Evolutionary conservation across 2,329 filamentous ascomycete species (phyloP).

Genomic region (Passalora sequoiae): DNA sequence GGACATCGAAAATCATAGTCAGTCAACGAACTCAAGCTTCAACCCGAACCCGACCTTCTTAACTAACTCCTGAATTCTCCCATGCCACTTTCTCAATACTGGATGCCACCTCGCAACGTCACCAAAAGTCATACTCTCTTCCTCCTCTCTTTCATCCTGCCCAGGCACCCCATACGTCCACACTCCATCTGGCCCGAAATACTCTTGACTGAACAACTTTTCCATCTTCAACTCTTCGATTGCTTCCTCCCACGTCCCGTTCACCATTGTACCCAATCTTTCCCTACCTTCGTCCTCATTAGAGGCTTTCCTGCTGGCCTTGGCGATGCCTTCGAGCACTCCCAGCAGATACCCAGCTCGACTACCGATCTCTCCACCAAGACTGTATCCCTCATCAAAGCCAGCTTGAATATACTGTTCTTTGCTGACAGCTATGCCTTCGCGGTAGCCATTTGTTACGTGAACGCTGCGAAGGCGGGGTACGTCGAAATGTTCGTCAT

Average conservation of each 20-base stretch:
- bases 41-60: slow-evolving; percentile 7
- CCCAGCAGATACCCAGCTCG: slow-evolving; percentile 71
- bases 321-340: slow-evolving; percentile 64
- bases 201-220: slow-evolving; percentile 60
- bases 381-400: slow-evolving; percentile 83
- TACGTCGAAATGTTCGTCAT: slow-evolving; percentile 57
- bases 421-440: slow-evolving; percentile 76
- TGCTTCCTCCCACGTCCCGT: slow-evolving; percentile 30
- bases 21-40: too few species aligned
- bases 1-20: too few species aligned
- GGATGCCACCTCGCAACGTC: slow-evolving; percentile 66
- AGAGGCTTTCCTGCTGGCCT: slow-evolving; percentile 24
- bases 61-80: slow-evolving; percentile 13
- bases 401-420: slow-evolving; percentile 71
- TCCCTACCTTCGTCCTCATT: slow-evolving; percentile 21
- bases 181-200: slow-evolving; percentile 64
- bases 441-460: slow-evolving; percentile 81
- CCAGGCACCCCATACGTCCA: slow-evolving; percentile 57
- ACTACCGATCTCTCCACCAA: slow-evolving; percentile 76
- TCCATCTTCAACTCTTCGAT: slow-evolving; percentile 45
- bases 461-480: slow-evolving; percentile 70
- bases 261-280: slow-evolving; percentile 16
- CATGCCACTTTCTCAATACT: slow-evolving; percentile 58
- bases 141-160: slow-evolving; percentile 32
- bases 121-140: slow-evolving; percentile 47